A percentile compares a stretch with the other conserved stretches of the same genome.
Conservation (phyloP, 75 land plant species). For the Selaginella tamariscina region DNA sequence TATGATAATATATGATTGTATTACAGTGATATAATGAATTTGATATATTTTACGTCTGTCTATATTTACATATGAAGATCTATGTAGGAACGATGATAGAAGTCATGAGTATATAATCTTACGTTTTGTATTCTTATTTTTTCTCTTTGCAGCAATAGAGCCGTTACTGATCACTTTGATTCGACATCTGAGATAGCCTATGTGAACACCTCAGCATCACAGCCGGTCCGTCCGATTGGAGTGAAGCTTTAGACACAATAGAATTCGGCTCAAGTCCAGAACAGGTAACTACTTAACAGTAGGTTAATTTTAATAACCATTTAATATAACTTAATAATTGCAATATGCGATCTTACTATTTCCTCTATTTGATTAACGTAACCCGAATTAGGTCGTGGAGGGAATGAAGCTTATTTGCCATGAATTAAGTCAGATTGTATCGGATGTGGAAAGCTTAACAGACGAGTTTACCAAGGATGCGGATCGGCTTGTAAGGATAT, state of each 20-base stretch:
- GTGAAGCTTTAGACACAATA: conserved; percentile 90
- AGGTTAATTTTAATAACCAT: background rate
- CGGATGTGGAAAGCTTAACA: conserved; percentile 57
- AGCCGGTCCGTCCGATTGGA: conserved; percentile 77
- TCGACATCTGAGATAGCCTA: conserved; percentile 21
- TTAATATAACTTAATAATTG: too few relatives aligned
- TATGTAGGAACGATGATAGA: too few relatives aligned
- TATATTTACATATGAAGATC: too few relatives aligned
- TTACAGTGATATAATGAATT: too few relatives aligned
- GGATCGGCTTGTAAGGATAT: conserved; percentile 77
- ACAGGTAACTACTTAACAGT: conserved; percentile 36
- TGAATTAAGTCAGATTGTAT: conserved; percentile 67
- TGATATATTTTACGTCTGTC: too few relatives aligned
- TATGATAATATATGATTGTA: too few relatives aligned
- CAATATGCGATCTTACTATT: conserved; percentile 5
- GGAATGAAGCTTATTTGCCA: conserved; percentile 98
- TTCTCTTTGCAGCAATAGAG: conserved; percentile 30
- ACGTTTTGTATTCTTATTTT: conserved; percentile 4
- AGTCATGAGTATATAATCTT: conserved; percentile 11
- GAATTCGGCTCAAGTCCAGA: conserved; percentile 67
- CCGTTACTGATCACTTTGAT: conserved; percentile 45
- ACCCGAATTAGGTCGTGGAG: conserved; percentile 74
- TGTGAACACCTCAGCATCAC: too few relatives aligned
- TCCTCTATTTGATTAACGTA: conserved; percentile 13
- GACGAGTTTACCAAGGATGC: conserved; percentile 82